Percentiles rank a stretch among this genome's conserved stretches.
phyloP scores from a whole-genome alignment of 2,329 filamentous ascomycete genomes.

The Apiospora hydei region DNA sequence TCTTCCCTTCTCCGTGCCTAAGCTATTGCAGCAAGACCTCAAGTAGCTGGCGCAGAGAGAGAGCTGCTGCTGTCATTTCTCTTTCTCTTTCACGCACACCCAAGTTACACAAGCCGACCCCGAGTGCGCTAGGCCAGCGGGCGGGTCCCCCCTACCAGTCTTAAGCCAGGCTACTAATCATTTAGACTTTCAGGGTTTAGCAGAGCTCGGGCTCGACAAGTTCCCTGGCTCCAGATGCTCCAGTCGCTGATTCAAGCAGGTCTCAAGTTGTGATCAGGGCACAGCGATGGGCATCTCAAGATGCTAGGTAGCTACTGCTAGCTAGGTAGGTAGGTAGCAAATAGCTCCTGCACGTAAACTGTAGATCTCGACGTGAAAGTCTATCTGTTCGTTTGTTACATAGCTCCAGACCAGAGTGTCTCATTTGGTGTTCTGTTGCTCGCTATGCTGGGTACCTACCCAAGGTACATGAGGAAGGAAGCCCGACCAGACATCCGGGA shows the following conservation, averaged over 20 bases:
- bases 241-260: conserved; percentile 22
- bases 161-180: conserved; percentile 9
- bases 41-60: not conserved
- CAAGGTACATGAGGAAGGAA: not conserved
- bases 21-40: not conserved
- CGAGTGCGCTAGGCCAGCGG: conserved; percentile 6
- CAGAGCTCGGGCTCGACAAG: conserved; percentile 20
- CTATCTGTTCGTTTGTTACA: not conserved
- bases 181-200: conserved; percentile 25
- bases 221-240: conserved; percentile 19
- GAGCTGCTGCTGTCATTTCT: not conserved
- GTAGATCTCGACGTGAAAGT: conserved; percentile 5
- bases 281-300: conserved; percentile 6
- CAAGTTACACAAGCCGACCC: conserved; percentile 14
- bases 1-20: not conserved
- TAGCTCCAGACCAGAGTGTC: not conserved
- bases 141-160: not conserved
- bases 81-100: not conserved
- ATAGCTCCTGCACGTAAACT: not conserved
- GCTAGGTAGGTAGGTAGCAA: too few species aligned
- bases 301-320: not conserved
- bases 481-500: not conserved
- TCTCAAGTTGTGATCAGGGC: conserved; percentile 23
- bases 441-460: not conserved
- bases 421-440: not conserved